Evolutionary conservation across 192 early-diverging fungal species (phyloP).

Genomic region (Ambispora gerdemannii): DNA sequence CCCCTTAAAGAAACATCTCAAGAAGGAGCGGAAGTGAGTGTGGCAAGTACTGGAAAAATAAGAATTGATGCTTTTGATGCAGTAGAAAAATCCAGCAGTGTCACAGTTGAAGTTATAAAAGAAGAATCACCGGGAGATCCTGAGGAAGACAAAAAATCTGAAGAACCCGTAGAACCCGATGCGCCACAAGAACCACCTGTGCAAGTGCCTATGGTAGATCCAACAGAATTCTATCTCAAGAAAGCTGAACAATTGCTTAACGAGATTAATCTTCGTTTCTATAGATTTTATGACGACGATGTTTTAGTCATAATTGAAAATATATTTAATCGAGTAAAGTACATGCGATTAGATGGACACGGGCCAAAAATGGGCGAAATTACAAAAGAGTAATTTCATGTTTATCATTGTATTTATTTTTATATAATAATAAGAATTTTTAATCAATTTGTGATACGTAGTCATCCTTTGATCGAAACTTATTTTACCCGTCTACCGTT

Average conservation of each 20-base stretch:
- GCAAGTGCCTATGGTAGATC: neutral
- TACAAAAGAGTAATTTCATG: slow-evolving; percentile 52
- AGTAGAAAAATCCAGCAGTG: neutral
- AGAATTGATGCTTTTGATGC: neutral
- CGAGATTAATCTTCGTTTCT: slow-evolving; percentile 83
- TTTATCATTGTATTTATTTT: neutral
- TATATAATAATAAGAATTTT: slow-evolving; percentile 3
- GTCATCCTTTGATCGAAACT: slow-evolving; percentile 88
- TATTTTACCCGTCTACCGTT: slow-evolving; percentile 86
- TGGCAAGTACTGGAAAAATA: neutral
- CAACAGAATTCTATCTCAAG: slow-evolving; percentile 22
- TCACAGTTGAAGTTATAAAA: neutral
- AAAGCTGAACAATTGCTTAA: slow-evolving; percentile 68
- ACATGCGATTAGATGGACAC: slow-evolving; percentile 79
- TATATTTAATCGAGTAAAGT: slow-evolving; percentile 75
- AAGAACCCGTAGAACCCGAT: neutral
- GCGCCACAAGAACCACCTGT: neutral
- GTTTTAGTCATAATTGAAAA: slow-evolving; percentile 65
- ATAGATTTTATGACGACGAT: slow-evolving; percentile 83
- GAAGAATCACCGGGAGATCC: neutral
- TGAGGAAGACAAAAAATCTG: neutral
- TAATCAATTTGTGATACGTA: slow-evolving; percentile 31
- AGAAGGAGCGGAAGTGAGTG: neutral
- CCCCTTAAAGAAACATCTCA: too few relatives aligned
- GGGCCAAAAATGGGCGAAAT: slow-evolving; percentile 83